Conservation (phyloP, 768 basidiomycete species). For the Polyporus arcularius region DNA sequence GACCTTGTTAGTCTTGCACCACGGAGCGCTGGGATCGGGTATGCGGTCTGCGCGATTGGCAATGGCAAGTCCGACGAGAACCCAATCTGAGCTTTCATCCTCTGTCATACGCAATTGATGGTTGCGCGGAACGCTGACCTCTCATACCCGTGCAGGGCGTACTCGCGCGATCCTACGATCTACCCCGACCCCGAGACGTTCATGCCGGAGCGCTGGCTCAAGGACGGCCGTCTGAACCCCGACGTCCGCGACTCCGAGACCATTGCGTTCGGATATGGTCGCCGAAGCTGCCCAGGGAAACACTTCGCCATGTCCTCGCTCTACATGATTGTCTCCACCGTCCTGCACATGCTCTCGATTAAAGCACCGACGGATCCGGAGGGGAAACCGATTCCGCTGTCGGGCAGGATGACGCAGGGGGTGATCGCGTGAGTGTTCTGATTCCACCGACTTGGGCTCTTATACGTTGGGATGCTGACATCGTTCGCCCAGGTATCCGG, state of each 20-base stretch:
- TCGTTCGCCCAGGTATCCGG: background rate
- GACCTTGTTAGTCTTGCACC: background rate
- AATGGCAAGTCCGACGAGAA: too few relatives aligned
- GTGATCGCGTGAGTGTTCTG: background rate
- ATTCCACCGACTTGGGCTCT: too few relatives aligned
- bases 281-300: slow-evolving; percentile 7
- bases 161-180: slow-evolving; percentile 3
- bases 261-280: background rate
- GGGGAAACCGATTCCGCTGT: background rate
- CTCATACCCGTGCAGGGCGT: background rate
- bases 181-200: slow-evolving; percentile 24
- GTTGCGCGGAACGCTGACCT: background rate
- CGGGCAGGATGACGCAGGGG: background rate
- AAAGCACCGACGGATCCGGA: background rate
- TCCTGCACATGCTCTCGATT: slow-evolving; percentile 7
- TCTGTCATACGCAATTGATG: background rate
- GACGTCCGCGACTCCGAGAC: background rate
- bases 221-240: slow-evolving; percentile 3
- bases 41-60: too few relatives aligned
- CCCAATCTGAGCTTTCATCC: background rate
- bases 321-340: slow-evolving; percentile 2
- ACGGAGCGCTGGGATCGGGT: too few relatives aligned
- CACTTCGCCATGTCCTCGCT: background rate
- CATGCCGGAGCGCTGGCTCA: slow-evolving; percentile 20
- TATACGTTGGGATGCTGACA: background rate